phyloP scores from a whole-genome alignment of 2,329 filamentous ascomycete genomes.

The Talaromyces sp. region DNA sequence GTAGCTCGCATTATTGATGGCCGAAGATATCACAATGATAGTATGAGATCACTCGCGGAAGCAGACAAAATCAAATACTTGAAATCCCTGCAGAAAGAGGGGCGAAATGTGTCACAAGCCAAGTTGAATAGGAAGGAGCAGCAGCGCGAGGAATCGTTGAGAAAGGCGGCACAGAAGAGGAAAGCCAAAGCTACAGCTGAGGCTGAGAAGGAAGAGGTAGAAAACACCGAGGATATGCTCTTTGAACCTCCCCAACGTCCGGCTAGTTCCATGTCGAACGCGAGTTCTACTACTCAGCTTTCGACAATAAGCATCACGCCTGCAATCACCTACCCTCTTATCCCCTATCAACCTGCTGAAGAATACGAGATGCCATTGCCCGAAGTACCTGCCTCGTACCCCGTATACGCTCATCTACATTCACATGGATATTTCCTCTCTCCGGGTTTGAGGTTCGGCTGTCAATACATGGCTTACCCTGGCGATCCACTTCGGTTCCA shows the following conservation, averaged over 20 bases:
- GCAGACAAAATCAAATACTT: slow-evolving; percentile 64
- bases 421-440: slow-evolving; percentile 79
- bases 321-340: slow-evolving; percentile 50
- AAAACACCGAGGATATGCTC: slow-evolving; percentile 26
- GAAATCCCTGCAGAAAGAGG: slow-evolving; percentile 54
- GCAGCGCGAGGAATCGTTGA: slow-evolving; percentile 51
- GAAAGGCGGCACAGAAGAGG: slow-evolving; percentile 45
- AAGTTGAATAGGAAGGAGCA: slow-evolving; percentile 51
- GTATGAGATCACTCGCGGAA: slow-evolving; percentile 59
- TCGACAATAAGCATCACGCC: slow-evolving; percentile 46
- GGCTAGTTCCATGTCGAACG: slow-evolving; percentile 8
- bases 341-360: slow-evolving; percentile 36
- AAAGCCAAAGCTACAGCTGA: slow-evolving; percentile 20
- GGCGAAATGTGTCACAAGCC: slow-evolving; percentile 50
- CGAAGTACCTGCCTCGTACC: slow-evolving; percentile 57
- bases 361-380: slow-evolving; percentile 32
- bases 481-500: slow-evolving; percentile 94
- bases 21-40: slow-evolving; percentile 64
- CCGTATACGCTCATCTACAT: slow-evolving; percentile 79
- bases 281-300: slow-evolving; percentile 22
- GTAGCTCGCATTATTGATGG: slow-evolving; percentile 82
- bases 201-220: slow-evolving; percentile 15
- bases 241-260: slow-evolving; percentile 25
- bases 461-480: slow-evolving; percentile 90
- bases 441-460: slow-evolving; percentile 90